These are phyloP conservation scores for Chlamydomonas schloesseri DNA, from an alignment of 139 green algal genomes.

Conservation along the genomic window DNA sequence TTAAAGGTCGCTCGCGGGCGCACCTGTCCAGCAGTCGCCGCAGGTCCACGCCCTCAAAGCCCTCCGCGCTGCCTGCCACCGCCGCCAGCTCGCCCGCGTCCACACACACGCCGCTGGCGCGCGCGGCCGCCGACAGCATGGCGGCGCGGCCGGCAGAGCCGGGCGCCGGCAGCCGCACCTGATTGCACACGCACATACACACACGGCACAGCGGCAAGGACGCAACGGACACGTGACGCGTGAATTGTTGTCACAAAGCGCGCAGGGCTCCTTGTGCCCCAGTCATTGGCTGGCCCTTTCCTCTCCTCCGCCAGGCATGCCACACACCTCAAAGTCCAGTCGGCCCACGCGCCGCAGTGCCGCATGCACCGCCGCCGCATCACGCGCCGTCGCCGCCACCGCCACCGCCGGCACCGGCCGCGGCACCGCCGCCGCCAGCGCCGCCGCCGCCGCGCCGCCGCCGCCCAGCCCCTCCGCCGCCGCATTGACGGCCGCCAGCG, in stretches of 20 bases:
- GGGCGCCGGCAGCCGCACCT: conserved; percentile 63
- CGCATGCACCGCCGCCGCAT: conserved; percentile 35
- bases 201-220: too few species aligned
- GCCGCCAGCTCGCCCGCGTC: conserved; percentile 27
- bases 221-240: too few species aligned
- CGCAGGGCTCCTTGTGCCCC: too few species aligned
- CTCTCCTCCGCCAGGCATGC: too few species aligned
- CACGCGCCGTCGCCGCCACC: conserved; percentile 21
- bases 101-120: conserved; percentile 32
- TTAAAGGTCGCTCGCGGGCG: too few species aligned
- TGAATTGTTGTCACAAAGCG: too few species aligned
- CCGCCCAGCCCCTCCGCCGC: neutral
- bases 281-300: too few species aligned
- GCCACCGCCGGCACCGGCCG: conserved; percentile 16
- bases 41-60: conserved; percentile 85
- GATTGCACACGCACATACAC: too few species aligned
- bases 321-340: conserved; percentile 64
- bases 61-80: conserved; percentile 66
- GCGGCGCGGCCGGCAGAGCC: conserved; percentile 56
- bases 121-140: conserved; percentile 63
- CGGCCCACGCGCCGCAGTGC: conserved; percentile 63
- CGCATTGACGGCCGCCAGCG: neutral
- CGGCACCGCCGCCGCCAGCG: neutral
- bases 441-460: neutral
- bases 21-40: conserved; percentile 75